A percentile compares a stretch with the other conserved stretches of the same genome.
Evolutionary conservation across 768 basidiomycete species (phyloP).

Genomic region (Amanita inopinata): DNA sequence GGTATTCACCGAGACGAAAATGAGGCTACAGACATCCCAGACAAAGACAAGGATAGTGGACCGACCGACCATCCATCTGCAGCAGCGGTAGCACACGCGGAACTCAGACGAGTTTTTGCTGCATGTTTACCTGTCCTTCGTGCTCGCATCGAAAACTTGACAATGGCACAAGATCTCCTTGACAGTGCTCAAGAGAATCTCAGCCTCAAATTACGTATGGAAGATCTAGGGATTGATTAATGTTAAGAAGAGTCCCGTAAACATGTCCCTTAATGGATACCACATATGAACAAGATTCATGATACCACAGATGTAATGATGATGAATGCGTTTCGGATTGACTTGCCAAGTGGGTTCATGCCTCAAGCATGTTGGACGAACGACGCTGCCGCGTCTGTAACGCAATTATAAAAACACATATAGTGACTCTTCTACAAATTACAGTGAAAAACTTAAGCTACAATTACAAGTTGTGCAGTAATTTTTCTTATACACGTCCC

Average conservation of each 20-base stretch:
- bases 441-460: no score
- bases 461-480: no score
- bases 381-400: no score
- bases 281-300: no score
- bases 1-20: not conserved
- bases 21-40: not conserved
- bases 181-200: constrained; percentile 42
- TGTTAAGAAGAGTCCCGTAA: no score
- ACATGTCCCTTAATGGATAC: no score
- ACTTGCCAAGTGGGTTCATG: no score
- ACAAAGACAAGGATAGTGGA: constrained; percentile 6
- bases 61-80: constrained; percentile 8
- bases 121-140: constrained; percentile 39
- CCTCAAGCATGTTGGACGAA: no score
- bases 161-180: constrained; percentile 39
- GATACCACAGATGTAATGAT: no score
- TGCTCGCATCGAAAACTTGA: constrained; percentile 35
- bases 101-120: constrained; percentile 31
- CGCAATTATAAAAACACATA: no score
- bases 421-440: no score
- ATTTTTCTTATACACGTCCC: not conserved
- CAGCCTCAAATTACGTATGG: constrained; percentile 36
- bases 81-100: constrained; percentile 23
- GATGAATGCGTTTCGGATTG: no score
- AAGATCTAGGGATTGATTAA: constrained; percentile 30